Conservation (phyloP, 176 grass and related monocot species). For the Coix lacrymajobi region DNA sequence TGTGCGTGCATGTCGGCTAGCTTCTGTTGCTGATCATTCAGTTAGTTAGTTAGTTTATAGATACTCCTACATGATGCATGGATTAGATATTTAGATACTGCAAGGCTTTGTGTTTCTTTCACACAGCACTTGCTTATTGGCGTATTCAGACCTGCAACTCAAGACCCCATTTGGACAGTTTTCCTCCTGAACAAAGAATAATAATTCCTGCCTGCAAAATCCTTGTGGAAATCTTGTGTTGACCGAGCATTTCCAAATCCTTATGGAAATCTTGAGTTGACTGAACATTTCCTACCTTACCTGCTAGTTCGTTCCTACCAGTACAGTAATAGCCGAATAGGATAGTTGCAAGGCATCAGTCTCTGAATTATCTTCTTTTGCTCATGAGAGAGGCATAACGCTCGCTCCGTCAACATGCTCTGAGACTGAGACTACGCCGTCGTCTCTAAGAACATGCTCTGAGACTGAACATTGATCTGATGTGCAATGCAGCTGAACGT, state of each 20-base stretch:
- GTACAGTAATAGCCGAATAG: background rate
- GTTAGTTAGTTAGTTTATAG: background rate
- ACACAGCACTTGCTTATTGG: background rate
- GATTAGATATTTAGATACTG: background rate
- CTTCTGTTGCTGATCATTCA: background rate
- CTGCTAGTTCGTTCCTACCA: background rate
- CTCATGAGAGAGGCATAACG: background rate
- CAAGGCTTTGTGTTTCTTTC: background rate
- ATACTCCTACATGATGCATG: background rate
- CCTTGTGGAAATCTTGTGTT: background rate
- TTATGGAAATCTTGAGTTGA: background rate
- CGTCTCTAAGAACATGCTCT: background rate
- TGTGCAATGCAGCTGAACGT: constrained; percentile 62
- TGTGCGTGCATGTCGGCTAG: background rate
- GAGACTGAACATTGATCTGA: background rate
- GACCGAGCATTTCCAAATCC: background rate
- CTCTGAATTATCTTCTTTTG: background rate
- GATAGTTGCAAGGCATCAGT: background rate
- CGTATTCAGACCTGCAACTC: background rate
- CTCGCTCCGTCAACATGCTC: too few relatives aligned
- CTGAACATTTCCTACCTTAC: background rate
- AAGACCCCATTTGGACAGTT: background rate
- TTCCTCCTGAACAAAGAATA: background rate
- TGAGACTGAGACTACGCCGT: background rate
- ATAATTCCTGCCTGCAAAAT: background rate